These are phyloP conservation scores for Eimeria brunetti DNA, from an alignment of 169 alveolate genomes.

Conservation along the genomic window DNA sequence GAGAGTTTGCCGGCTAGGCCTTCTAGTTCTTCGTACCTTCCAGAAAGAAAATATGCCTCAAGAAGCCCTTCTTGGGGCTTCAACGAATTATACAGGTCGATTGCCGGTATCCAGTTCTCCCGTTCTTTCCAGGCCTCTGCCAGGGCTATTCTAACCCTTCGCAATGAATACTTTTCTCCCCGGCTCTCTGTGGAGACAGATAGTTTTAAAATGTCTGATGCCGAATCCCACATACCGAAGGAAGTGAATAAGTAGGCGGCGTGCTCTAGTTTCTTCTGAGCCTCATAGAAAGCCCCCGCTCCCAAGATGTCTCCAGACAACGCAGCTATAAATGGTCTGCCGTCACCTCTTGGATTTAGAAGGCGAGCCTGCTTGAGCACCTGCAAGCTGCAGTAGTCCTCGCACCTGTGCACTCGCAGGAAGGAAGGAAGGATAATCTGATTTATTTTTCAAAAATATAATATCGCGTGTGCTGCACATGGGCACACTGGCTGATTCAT, in stretches of 20 bases:
- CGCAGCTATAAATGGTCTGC: conserved; percentile 47
- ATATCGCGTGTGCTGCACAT: background rate
- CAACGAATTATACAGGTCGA: conserved; percentile 7
- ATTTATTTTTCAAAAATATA: background rate
- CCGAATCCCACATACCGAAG: conserved; percentile 52
- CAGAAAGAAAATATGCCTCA: conserved; percentile 52
- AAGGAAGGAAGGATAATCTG: background rate
- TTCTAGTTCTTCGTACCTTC: conserved; percentile 46
- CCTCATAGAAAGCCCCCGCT: conserved; percentile 62
- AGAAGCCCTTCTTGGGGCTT: conserved; percentile 49
- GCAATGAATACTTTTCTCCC: background rate
- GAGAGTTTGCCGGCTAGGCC: background rate
- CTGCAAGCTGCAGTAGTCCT: conserved; percentile 61
- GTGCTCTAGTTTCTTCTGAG: conserved; percentile 11
- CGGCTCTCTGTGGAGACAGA: background rate
- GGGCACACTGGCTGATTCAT: background rate
- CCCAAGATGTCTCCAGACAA: conserved; percentile 60
- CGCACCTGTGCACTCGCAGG: conserved; percentile 28
- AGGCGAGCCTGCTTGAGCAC: conserved; percentile 67
- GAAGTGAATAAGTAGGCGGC: conserved; percentile 23
- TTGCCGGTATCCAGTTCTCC: background rate
- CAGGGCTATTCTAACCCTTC: background rate
- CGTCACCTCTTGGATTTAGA: conserved; percentile 34
- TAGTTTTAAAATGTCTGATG: conserved; percentile 28
- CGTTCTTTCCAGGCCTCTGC: conserved; percentile 59